Conservation (phyloP, 108 stramenopile species). For the Seminavis robusta region DNA sequence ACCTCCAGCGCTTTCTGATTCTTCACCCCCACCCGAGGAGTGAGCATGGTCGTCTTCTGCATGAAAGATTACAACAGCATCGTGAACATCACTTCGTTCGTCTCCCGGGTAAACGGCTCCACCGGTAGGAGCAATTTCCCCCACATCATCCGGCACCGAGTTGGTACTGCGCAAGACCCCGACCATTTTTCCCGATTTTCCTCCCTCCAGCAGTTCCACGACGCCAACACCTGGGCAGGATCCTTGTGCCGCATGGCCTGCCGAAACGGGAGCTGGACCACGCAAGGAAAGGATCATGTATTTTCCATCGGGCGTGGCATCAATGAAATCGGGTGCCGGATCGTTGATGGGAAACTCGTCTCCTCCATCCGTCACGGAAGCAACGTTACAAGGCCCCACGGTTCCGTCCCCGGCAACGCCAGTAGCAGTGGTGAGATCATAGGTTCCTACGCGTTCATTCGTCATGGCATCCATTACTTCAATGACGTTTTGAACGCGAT, state of each 20-base stretch:
- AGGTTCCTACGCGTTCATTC: conserved; percentile 11
- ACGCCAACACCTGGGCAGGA: conserved; percentile 33
- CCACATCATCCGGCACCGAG: not conserved
- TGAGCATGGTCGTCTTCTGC: too few species aligned
- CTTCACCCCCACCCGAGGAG: too few species aligned
- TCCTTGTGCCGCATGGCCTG: conserved; percentile 29
- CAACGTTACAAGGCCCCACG: too few species aligned
- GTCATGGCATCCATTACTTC: conserved; percentile 15
- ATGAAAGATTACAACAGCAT: too few species aligned
- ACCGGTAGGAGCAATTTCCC: conserved; percentile 6
- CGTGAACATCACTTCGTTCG: conserved; percentile 31
- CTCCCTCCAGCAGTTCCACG: conserved; percentile 17
- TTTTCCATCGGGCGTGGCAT: conserved; percentile 30
- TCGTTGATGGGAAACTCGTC: conserved; percentile 10
- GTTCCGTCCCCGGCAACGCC: conserved; percentile 4
- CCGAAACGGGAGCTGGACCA: conserved; percentile 28
- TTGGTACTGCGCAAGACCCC: conserved; percentile 33
- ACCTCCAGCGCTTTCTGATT: too few species aligned
- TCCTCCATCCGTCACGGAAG: not conserved
- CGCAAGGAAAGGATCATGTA: conserved; percentile 24
- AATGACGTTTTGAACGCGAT: conserved; percentile 30
- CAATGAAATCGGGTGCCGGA: conserved; percentile 17
- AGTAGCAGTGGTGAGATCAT: conserved; percentile 12
- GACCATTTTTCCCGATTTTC: conserved; percentile 17
- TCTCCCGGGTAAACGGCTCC: conserved; percentile 20